Conservation (phyloP, 257 asterid genomes). For the Solanum acaule region DNA sequence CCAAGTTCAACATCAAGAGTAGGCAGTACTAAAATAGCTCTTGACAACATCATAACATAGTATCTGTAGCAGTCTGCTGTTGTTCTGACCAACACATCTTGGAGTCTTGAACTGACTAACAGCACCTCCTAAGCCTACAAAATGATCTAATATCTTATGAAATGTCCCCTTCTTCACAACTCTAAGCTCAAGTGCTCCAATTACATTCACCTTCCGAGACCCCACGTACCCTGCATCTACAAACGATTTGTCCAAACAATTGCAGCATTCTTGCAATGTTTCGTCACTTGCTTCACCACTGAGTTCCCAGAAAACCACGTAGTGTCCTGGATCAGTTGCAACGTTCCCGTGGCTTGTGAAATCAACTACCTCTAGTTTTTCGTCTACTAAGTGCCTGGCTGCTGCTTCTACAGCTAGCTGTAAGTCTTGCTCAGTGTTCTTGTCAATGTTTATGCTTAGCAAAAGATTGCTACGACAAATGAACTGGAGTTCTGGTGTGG, state of each 20-base stretch:
- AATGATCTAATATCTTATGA: conserved; percentile 80
- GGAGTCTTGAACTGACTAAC: conserved; percentile 99
- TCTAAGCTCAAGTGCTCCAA: conserved; percentile 71
- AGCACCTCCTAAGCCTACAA: conserved; percentile 82
- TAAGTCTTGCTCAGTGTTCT: conserved; percentile 84
- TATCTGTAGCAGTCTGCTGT: conserved; percentile 46
- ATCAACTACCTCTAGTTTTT: conserved; percentile 70
- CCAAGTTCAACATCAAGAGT: background rate
- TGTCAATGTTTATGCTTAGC: conserved; percentile 82
- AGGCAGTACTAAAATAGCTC: conserved; percentile 72
- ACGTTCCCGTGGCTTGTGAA: conserved; percentile 70
- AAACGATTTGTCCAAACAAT: conserved; percentile 69
- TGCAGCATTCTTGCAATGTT: conserved; percentile 62
- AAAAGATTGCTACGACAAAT: conserved; percentile 80
- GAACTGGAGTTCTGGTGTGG: conserved; percentile 83
- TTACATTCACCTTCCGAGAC: conserved; percentile 51
- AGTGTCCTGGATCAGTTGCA: conserved; percentile 60
- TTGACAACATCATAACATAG: conserved; percentile 36
- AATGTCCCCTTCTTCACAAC: conserved; percentile 69
- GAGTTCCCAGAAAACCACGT: conserved; percentile 76
- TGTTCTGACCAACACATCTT: conserved; percentile 62
- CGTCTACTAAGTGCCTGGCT: conserved; percentile 35
- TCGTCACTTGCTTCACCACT: conserved; percentile 53
- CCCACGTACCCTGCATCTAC: conserved; percentile 72
- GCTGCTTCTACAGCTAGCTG: conserved; percentile 83